phyloP scores from a whole-genome alignment of 805 yeast species.

The Yarrowia keelungensis region DNA sequence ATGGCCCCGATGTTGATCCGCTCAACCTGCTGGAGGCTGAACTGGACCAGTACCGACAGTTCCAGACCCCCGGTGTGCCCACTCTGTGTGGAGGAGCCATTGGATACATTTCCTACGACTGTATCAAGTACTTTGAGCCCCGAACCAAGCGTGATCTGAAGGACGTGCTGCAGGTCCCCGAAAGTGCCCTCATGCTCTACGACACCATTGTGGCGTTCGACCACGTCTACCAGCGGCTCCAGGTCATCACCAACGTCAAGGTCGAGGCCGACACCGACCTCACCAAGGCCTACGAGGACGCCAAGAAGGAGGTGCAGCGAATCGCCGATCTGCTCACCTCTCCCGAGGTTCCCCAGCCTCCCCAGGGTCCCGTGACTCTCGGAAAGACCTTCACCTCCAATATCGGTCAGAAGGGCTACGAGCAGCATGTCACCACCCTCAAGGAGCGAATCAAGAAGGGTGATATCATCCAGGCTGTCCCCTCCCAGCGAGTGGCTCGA shows the following conservation, averaged over 20 bases:
- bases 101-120: conserved; percentile 95
- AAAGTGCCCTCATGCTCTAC: conserved; percentile 87
- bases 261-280: conserved; percentile 53
- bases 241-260: conserved; percentile 81
- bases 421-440: conserved; percentile 73
- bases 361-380: conserved; percentile 73
- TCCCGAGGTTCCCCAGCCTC: conserved; percentile 58
- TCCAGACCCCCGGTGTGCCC: conserved; percentile 58
- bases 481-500: conserved; percentile 94
- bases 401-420: conserved; percentile 93
- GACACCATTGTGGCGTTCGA: conserved; percentile 92
- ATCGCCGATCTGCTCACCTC: conserved; percentile 56
- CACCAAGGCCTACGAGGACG: conserved; percentile 61
- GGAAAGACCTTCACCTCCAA: conserved; percentile 71
- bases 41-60: conserved; percentile 67
- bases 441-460: conserved; percentile 87
- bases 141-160: conserved; percentile 74
- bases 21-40: conserved; percentile 75
- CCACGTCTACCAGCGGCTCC: conserved; percentile 91
- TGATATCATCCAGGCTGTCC: conserved; percentile 97
- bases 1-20: conserved; percentile 77
- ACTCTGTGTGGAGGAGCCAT: conserved; percentile 96
- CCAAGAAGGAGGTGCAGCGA: conserved; percentile 59
- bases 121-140: conserved; percentile 97
- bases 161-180: conserved; percentile 87